Conservation (phyloP, 768 basidiomycete genomes). For the Termitomyces sp. region DNA sequence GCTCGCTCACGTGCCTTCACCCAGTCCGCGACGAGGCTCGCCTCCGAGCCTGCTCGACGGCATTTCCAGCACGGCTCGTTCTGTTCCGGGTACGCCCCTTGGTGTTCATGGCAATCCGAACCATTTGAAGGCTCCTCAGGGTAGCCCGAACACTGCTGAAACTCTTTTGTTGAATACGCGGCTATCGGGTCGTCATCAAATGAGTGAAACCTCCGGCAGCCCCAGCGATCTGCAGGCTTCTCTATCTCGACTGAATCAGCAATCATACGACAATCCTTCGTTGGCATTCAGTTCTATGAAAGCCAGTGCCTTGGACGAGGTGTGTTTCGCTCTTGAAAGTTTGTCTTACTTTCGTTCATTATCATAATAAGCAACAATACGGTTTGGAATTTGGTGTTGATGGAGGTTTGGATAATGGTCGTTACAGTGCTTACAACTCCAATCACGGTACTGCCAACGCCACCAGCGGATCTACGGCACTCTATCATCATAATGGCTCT, state of each 20-base stretch:
- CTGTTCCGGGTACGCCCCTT: slow-evolving; percentile 80
- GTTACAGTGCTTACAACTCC: slow-evolving; percentile 52
- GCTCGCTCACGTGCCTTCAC: slow-evolving; percentile 33
- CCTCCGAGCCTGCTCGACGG: slow-evolving; percentile 63
- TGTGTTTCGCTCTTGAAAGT: slow-evolving; percentile 23
- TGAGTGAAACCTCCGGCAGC: slow-evolving; percentile 47
- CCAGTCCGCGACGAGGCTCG: slow-evolving; percentile 69
- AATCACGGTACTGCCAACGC: slow-evolving; percentile 23
- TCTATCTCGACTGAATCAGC: slow-evolving; percentile 58
- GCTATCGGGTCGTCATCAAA: slow-evolving; percentile 44
- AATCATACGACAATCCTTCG: slow-evolving; percentile 51
- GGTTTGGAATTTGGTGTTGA: slow-evolving; percentile 47
- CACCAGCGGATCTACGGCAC: slow-evolving; percentile 61
- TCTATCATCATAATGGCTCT: slow-evolving; percentile 73
- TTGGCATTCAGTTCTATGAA: slow-evolving; percentile 53
- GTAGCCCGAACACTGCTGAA: slow-evolving; percentile 62
- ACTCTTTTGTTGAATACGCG: slow-evolving; percentile 59
- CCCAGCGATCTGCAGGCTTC: slow-evolving; percentile 64
- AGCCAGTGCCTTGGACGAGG: slow-evolving; percentile 50
- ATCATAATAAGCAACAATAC: slow-evolving; percentile 38
- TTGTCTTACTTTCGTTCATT: slow-evolving; percentile 10
- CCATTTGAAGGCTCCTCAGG: slow-evolving; percentile 63
- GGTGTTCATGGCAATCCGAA: slow-evolving; percentile 44
- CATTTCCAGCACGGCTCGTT: slow-evolving; percentile 60
- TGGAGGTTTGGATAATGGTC: slow-evolving; percentile 44